Conservation (phyloP, 345 rosid genomes). For the Camelina laxa region DNA sequence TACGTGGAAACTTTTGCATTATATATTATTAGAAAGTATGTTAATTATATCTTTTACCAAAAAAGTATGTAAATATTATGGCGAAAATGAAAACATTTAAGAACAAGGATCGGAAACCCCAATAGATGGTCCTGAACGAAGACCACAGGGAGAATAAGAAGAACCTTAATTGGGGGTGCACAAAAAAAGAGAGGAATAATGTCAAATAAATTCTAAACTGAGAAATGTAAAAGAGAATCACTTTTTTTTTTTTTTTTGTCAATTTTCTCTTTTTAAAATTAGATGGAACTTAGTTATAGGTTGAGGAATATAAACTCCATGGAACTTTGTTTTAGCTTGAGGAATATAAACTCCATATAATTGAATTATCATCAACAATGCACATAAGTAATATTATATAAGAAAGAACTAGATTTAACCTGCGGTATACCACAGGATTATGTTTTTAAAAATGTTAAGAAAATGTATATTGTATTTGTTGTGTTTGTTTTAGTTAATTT, state of each 20-base stretch:
- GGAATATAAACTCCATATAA: too few relatives aligned
- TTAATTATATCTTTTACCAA: too few relatives aligned
- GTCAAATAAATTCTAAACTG: not conserved
- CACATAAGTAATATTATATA: too few relatives aligned
- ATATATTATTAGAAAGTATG: not conserved
- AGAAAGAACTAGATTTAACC: too few relatives aligned
- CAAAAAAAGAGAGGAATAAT: not conserved
- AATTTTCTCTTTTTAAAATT: not conserved
- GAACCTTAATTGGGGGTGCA: not conserved
- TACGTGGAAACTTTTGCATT: not conserved
- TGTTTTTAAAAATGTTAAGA: too few relatives aligned
- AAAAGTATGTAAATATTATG: not conserved
- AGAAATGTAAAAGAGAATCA: not conserved
- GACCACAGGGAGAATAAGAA: not conserved
- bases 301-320: not conserved
- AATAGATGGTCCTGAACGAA: not conserved
- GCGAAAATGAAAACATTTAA: not conserved
- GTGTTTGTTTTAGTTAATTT: too few relatives aligned
- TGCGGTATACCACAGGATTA: too few relatives aligned
- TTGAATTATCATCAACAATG: too few relatives aligned
- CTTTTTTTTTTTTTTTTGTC: not conserved
- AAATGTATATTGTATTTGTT: too few relatives aligned
- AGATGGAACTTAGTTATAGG: constrained; percentile 5
- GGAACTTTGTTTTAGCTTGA: constrained; percentile 2
- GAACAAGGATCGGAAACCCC: not conserved